These are phyloP conservation scores for Cutaneotrichosporon cutaneum DNA, from an alignment of 1,284 basidiomycete species.

Conservation along the genomic window DNA sequence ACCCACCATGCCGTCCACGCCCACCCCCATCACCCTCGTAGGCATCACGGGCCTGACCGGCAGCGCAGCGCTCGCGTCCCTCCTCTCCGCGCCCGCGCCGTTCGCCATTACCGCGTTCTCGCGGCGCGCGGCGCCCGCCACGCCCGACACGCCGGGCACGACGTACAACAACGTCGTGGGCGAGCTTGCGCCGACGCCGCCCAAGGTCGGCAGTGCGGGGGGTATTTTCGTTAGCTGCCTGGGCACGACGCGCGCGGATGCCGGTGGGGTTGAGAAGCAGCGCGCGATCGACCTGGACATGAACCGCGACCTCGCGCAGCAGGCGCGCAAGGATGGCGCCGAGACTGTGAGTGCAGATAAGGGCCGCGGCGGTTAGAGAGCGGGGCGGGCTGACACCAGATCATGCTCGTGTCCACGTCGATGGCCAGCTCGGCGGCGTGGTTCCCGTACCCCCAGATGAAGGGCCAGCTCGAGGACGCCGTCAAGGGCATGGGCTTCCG, in stretches of 20 bases:
- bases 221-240: slow-evolving; percentile 42
- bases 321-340: slow-evolving; percentile 45
- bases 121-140: slow-evolving; percentile 29
- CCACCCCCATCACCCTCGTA: slow-evolving; percentile 37
- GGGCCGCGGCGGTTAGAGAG: not conserved
- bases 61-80: slow-evolving; percentile 28
- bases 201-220: slow-evolving; percentile 22
- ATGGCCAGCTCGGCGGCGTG: slow-evolving; percentile 30
- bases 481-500: slow-evolving; percentile 42
- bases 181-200: slow-evolving; percentile 29
- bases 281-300: slow-evolving; percentile 43
- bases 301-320: slow-evolving; percentile 42
- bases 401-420: slow-evolving; percentile 46
- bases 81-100: slow-evolving; percentile 34
- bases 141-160: slow-evolving; percentile 22
- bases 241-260: slow-evolving; percentile 45
- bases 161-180: slow-evolving; percentile 32
- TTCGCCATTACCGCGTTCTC: slow-evolving; percentile 45
- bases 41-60: slow-evolving; percentile 52
- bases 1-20: not conserved
- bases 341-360: slow-evolving; percentile 33
- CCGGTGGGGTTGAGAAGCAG: slow-evolving; percentile 36
- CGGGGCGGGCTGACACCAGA: slow-evolving; percentile 23
- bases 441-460: slow-evolving; percentile 43
- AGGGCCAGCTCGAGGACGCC: slow-evolving; percentile 47